phyloP scores from a whole-genome alignment of 208 protist species.

The Leishmania major region DNA sequence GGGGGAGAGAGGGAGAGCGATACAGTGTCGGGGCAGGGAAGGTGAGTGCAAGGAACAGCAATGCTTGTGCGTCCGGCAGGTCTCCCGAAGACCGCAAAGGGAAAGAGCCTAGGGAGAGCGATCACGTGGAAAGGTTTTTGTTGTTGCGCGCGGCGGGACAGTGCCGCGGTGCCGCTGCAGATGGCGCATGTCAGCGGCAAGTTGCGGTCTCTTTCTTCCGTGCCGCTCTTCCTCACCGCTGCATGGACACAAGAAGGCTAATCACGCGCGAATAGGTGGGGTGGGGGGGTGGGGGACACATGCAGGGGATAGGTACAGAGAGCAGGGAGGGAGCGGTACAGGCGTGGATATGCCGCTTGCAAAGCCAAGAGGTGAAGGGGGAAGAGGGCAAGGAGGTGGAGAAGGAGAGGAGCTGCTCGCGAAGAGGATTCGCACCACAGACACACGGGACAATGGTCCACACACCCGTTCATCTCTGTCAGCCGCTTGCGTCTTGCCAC shows the following conservation, averaged over 20 bases:
- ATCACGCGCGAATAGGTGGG: neutral
- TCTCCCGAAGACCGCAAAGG: neutral
- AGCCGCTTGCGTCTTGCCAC: neutral
- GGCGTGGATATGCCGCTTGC: neutral
- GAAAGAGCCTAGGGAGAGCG: neutral
- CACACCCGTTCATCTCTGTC: neutral
- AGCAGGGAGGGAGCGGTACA: neutral
- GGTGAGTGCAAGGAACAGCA: neutral
- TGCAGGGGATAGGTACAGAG: neutral
- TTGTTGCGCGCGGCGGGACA: neutral
- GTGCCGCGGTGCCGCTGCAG: neutral
- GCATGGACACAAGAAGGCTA: neutral
- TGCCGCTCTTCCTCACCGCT: neutral
- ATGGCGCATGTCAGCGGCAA: neutral
- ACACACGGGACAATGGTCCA: neutral
- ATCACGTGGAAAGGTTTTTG: neutral
- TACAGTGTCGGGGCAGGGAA: neutral
- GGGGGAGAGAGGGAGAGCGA: neutral
- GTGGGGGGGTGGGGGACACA: neutral
- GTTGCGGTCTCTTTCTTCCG: neutral
- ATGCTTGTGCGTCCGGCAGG: neutral
- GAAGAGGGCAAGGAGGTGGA: neutral
- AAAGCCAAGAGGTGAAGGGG: neutral
- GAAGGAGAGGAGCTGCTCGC: neutral
- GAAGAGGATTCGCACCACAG: neutral